Evolutionary conservation across 192 early-diverging fungal genomes (phyloP).

Genomic region (Chytriomyces sp.): DNA sequence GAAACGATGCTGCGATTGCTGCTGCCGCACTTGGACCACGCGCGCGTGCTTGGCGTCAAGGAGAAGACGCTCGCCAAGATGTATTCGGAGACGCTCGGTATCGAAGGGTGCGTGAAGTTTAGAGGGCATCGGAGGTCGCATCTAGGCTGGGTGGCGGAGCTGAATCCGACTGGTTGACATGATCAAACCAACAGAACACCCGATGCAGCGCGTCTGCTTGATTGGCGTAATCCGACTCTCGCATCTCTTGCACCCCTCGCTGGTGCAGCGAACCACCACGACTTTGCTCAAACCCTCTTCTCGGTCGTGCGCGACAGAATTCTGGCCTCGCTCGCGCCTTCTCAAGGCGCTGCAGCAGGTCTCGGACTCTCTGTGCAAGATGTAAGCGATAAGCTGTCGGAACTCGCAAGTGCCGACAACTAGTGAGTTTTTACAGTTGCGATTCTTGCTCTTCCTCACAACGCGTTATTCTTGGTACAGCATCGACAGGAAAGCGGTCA

Average conservation of each 20-base stretch:
- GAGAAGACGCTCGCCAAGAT: slow-evolving; percentile 65
- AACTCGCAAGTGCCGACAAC: slow-evolving; percentile 39
- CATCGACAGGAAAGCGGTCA: slow-evolving; percentile 44
- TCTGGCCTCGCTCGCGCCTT: neutral
- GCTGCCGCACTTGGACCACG: slow-evolving; percentile 52
- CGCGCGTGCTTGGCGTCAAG: slow-evolving; percentile 65
- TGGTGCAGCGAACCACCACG: slow-evolving; percentile 46
- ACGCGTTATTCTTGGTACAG: slow-evolving; percentile 21
- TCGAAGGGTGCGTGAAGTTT: slow-evolving; percentile 31
- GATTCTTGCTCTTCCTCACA: neutral
- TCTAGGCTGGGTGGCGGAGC: no score
- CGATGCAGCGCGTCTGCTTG: slow-evolving; percentile 69
- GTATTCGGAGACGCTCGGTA: slow-evolving; percentile 63
- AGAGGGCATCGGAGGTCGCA: neutral
- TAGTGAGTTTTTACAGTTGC: slow-evolving; percentile 22
- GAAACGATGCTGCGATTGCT: slow-evolving; percentile 37
- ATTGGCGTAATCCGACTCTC: slow-evolving; percentile 63
- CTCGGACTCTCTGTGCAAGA: slow-evolving; percentile 56
- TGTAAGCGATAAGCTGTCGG: slow-evolving; percentile 60
- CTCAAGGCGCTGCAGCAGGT: slow-evolving; percentile 34
- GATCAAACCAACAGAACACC: slow-evolving; percentile 49
- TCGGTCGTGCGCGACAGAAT: slow-evolving; percentile 41
- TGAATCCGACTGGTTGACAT: no score
- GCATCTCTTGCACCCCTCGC: neutral
- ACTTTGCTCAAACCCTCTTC: slow-evolving; percentile 62